Evolutionary conservation across 345 rosid genomes (phyloP).

Genomic region (Eucalyptus curtisii): DNA sequence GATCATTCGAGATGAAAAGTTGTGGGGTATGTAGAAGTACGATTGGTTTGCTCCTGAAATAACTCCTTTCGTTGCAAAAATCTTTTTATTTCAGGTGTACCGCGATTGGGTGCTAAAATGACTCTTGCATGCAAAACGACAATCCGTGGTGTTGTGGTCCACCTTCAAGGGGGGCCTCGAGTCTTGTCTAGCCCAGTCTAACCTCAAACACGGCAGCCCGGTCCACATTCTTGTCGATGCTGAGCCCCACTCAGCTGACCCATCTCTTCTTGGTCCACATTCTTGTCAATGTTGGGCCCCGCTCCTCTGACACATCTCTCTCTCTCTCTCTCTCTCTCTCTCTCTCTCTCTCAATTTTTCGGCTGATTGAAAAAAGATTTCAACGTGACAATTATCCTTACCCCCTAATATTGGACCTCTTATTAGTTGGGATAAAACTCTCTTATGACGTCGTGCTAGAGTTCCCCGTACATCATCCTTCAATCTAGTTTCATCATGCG

Average conservation of each 20-base stretch:
- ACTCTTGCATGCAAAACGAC: not conserved
- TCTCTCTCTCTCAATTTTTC: not conserved
- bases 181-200: not conserved
- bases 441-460: not conserved
- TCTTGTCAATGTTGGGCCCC: no score
- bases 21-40: not conserved
- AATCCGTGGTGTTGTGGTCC: not conserved
- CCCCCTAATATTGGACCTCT: not conserved
- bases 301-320: not conserved
- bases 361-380: not conserved
- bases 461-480: not conserved
- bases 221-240: not conserved
- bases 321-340: not conserved
- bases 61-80: not conserved
- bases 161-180: not conserved
- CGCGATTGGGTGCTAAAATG: not conserved
- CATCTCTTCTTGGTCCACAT: not conserved
- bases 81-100: not conserved
- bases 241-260: not conserved
- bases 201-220: not conserved
- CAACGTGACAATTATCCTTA: not conserved
- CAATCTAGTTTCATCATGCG: not conserved
- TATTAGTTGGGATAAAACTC: fast-evolving
- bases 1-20: not conserved
- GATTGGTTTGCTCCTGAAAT: not conserved